phyloP scores from a whole-genome alignment of 108 stramenopile species.

The Fragilariopsis cylindrus region DNA sequence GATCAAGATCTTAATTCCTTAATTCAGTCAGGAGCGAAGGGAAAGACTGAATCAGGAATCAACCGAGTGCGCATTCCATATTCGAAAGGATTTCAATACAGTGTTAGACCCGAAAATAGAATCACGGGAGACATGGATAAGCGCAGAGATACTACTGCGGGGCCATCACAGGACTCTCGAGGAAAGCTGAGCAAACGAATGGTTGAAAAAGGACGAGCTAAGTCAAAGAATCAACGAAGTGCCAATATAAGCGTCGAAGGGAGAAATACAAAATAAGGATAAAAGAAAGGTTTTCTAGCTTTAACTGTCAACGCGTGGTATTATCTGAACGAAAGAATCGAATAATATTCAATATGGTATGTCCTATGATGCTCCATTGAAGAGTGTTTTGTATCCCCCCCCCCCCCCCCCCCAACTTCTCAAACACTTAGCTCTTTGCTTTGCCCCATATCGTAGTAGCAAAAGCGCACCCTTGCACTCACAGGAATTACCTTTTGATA shows the following conservation, averaged over 20 bases:
- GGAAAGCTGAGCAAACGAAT: slow-evolving; percentile 68
- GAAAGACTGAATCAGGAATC: slow-evolving; percentile 48
- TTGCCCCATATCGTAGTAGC: too few species aligned
- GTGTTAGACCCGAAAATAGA: slow-evolving; percentile 66
- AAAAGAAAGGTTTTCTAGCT: background rate
- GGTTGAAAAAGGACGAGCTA: slow-evolving; percentile 70
- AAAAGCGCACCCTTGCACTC: too few species aligned
- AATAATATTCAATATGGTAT: too few species aligned
- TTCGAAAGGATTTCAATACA: slow-evolving; percentile 83
- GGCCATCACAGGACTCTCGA: slow-evolving; percentile 52
- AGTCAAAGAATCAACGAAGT: slow-evolving; percentile 75
- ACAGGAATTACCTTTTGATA: too few species aligned
- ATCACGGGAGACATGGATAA: slow-evolving; percentile 60
- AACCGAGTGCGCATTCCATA: slow-evolving; percentile 87
- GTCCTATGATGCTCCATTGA: too few species aligned
- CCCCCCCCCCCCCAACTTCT: too few species aligned
- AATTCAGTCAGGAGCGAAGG: slow-evolving; percentile 42
- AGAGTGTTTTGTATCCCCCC: too few species aligned
- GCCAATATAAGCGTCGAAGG: slow-evolving; percentile 89
- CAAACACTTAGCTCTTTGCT: too few species aligned
- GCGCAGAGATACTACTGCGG: slow-evolving; percentile 34
- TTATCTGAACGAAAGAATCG: too few species aligned
- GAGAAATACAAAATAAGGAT: slow-evolving; percentile 50
- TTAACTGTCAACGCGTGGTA: too few species aligned
- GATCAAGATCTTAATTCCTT: slow-evolving; percentile 43